These are phyloP conservation scores for Linaria vulgaris DNA, from an alignment of 257 asterid genomes.

Conservation along the genomic window DNA sequence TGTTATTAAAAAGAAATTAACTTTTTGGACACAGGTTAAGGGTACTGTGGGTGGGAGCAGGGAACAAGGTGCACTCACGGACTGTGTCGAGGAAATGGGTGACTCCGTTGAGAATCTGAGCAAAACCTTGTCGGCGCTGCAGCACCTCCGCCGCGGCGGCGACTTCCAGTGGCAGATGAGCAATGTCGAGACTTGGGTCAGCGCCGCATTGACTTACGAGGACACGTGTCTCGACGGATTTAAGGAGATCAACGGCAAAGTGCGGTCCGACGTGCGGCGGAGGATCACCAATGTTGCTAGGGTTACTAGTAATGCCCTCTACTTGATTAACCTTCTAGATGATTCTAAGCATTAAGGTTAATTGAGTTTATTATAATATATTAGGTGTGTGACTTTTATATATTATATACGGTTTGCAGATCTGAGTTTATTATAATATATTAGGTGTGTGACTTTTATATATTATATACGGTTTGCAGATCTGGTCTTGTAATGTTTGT, in stretches of 20 bases:
- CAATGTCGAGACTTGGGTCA: constrained; percentile 90
- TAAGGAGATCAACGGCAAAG: constrained; percentile 51
- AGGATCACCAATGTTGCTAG: constrained; percentile 62
- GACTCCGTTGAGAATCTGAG: constrained; percentile 72
- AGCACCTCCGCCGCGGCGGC: constrained; percentile 52
- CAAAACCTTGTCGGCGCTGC: constrained; percentile 56
- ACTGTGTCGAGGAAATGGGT: constrained; percentile 72
- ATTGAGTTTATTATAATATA: too few relatives aligned
- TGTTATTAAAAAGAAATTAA: too few relatives aligned
- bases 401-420: too few relatives aligned
- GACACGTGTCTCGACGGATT: constrained; percentile 92
- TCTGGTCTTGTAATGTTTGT: too few relatives aligned
- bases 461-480: too few relatives aligned
- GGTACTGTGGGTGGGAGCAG: constrained; percentile 27
- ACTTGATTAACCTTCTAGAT: constrained; percentile 64
- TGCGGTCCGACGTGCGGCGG: constrained; percentile 59
- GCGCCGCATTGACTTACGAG: constrained; percentile 89
- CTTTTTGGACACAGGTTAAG: too few relatives aligned
- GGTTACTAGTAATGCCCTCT: constrained; percentile 90
- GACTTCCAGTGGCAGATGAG: constrained; percentile 89
- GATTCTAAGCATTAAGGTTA: neutral
- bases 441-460: too few relatives aligned
- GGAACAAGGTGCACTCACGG: constrained; percentile 56
- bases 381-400: too few relatives aligned
- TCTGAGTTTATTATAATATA: too few relatives aligned